phyloP scores from a whole-genome alignment of 139 green algal genomes.

The Trebouxia sp. region DNA sequence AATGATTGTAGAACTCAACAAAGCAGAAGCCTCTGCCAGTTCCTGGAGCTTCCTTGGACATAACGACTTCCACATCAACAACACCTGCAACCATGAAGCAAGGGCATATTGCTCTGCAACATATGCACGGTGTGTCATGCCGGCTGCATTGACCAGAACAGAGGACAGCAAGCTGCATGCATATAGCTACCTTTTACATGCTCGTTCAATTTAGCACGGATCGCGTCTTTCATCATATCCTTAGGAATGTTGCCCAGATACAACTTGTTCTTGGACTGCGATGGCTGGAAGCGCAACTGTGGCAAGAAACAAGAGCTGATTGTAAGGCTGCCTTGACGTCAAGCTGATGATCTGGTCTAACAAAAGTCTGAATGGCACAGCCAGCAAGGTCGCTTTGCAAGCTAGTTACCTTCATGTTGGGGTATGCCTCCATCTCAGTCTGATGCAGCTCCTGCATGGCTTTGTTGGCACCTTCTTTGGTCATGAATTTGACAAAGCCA shows the following conservation, averaged over 20 bases:
- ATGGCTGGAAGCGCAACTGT: slow-evolving; percentile 58
- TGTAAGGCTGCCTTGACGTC: neutral
- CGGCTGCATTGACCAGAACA: neutral
- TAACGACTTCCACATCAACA: slow-evolving; percentile 62
- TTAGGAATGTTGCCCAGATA: slow-evolving; percentile 86
- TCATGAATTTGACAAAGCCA: slow-evolving; percentile 77
- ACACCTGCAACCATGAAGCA: slow-evolving; percentile 47
- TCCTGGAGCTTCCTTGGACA: slow-evolving; percentile 61
- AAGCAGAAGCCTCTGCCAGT: slow-evolving; percentile 89
- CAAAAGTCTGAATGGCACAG: neutral
- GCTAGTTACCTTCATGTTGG: slow-evolving; percentile 58
- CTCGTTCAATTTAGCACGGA: slow-evolving; percentile 40
- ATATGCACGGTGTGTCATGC: too few relatives aligned
- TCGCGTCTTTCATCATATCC: slow-evolving; percentile 53
- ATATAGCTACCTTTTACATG: slow-evolving; percentile 43
- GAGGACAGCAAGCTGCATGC: neutral
- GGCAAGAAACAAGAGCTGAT: slow-evolving; percentile 7
- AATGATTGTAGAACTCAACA: slow-evolving; percentile 90
- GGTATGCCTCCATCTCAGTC: slow-evolving; percentile 60
- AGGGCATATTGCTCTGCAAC: neutral
- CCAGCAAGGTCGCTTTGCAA: neutral
- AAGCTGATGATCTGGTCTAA: neutral
- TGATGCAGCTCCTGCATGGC: slow-evolving; percentile 62
- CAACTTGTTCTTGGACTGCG: slow-evolving; percentile 85
- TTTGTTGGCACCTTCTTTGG: slow-evolving; percentile 50